Conservation (phyloP, 176 grass and related monocot species). For the Oryza punctata region DNA sequence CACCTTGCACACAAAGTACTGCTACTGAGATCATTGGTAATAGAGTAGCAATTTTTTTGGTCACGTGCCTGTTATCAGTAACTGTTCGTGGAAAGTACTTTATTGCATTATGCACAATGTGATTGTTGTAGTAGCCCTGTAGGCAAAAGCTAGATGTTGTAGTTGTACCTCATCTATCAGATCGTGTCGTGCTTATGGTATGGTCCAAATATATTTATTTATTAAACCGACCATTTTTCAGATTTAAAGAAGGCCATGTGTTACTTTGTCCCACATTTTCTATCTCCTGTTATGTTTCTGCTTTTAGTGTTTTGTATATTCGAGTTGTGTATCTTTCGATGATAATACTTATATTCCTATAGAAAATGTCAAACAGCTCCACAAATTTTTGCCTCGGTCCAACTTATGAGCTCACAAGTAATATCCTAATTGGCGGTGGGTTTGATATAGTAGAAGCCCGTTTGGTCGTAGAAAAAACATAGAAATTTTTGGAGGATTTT, state of each 20-base stretch:
- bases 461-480: too few species aligned
- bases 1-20: background rate
- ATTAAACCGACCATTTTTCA: background rate
- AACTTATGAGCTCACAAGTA: too few species aligned
- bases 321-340: background rate
- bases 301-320: background rate
- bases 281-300: background rate
- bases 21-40: background rate
- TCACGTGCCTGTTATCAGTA: conserved; percentile 10
- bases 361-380: too few species aligned
- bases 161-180: background rate
- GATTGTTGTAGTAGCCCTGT: background rate
- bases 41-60: conserved; percentile 6
- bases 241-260: conserved; percentile 1
- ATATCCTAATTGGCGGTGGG: too few species aligned
- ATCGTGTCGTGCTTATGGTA: background rate
- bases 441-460: too few species aligned
- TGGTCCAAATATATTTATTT: background rate
- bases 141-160: background rate
- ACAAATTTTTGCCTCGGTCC: too few species aligned
- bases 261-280: background rate
- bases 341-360: too few species aligned
- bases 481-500: too few species aligned
- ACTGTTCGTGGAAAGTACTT: background rate
- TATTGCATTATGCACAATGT: background rate